A percentile compares a stretch with the other conserved stretches of the same genome.
These are phyloP conservation scores for Maudiozyma bulderi DNA, from an alignment of 805 yeast genomes.

Conservation along the genomic window DNA sequence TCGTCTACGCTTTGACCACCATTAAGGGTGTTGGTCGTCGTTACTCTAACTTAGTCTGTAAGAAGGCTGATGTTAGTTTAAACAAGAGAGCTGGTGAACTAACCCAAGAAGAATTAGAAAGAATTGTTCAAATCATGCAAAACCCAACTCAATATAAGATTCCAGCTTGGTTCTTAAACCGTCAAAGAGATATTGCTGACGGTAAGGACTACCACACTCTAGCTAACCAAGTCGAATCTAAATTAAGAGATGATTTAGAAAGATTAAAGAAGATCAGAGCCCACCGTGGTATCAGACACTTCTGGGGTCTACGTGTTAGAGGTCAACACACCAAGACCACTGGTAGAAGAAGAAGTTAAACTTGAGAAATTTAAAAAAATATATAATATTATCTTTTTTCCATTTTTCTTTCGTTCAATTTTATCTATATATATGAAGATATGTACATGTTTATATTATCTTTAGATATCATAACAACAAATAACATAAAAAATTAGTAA, in stretches of 20 bases:
- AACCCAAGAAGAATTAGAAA: constrained; percentile 99
- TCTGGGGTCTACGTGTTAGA: constrained; percentile 99
- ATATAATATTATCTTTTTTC: neutral
- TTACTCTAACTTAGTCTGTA: constrained; percentile 99
- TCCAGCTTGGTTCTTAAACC: constrained; percentile 99
- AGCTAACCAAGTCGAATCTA: constrained; percentile 98
- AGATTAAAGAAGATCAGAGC: constrained; percentile 99
- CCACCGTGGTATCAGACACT: constrained; percentile 99
- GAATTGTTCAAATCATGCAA: constrained; percentile 99
- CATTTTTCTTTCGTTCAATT: neutral
- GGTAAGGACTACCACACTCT: constrained; percentile 99
- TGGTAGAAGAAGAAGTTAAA: constrained; percentile 68
- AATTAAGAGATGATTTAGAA: constrained; percentile 99
- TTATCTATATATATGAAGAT: neutral
- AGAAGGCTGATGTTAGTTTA: constrained; percentile 99
- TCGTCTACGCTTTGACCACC: constrained; percentile 99
- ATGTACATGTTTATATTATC: constrained; percentile 4
- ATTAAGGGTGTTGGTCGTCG: constrained; percentile 99
- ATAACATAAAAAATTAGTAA: neutral
- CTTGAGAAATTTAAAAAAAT: constrained; percentile 1
- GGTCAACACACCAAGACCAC: constrained; percentile 99
- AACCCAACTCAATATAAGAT: constrained; percentile 99
- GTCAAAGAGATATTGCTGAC: constrained; percentile 96
- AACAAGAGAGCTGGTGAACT: constrained; percentile 99
- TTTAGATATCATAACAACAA: constrained; percentile 3